phyloP scores from a whole-genome alignment of 805 yeast species.

The Candida xiaguanensis region DNA sequence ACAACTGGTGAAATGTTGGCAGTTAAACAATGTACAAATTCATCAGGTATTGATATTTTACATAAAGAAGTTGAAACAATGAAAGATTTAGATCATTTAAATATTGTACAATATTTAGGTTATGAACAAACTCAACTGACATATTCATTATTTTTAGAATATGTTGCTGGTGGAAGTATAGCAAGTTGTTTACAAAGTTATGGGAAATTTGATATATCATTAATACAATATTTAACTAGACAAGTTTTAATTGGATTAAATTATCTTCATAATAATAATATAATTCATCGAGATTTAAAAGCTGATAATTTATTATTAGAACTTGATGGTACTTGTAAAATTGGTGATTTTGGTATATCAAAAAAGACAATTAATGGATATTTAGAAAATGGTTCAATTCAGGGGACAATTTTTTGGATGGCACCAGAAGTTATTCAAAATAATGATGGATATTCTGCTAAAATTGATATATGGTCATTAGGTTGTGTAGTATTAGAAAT shows the following conservation, averaged over 20 bases:
- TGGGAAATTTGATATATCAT: slow-evolving; percentile 79
- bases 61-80: slow-evolving; percentile 89
- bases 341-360: slow-evolving; percentile 95
- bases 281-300: slow-evolving; percentile 88
- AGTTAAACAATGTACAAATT: slow-evolving; percentile 76
- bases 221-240: slow-evolving; percentile 67
- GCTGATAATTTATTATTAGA: slow-evolving; percentile 90
- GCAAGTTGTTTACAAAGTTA: slow-evolving; percentile 78
- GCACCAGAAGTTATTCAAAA: slow-evolving; percentile 98
- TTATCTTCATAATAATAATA: slow-evolving; percentile 84
- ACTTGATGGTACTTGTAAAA: slow-evolving; percentile 89
- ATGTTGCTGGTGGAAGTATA: slow-evolving; percentile 97
- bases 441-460: slow-evolving; percentile 90
- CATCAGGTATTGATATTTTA: slow-evolving; percentile 69
- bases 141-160: slow-evolving; percentile 86
- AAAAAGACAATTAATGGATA: slow-evolving; percentile 64
- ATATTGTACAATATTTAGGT: slow-evolving; percentile 94
- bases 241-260: slow-evolving; percentile 83
- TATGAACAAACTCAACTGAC: slow-evolving; percentile 74
- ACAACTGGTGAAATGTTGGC: slow-evolving; percentile 99
- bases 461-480: slow-evolving; percentile 95
- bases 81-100: slow-evolving; percentile 89
- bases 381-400: slow-evolving; percentile 95
- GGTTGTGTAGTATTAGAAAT: slow-evolving; percentile 97
- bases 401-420: slow-evolving; percentile 99